Evolutionary conservation across 2,329 filamentous ascomycete genomes (phyloP).

Genomic region (Fusarium stilboides): DNA sequence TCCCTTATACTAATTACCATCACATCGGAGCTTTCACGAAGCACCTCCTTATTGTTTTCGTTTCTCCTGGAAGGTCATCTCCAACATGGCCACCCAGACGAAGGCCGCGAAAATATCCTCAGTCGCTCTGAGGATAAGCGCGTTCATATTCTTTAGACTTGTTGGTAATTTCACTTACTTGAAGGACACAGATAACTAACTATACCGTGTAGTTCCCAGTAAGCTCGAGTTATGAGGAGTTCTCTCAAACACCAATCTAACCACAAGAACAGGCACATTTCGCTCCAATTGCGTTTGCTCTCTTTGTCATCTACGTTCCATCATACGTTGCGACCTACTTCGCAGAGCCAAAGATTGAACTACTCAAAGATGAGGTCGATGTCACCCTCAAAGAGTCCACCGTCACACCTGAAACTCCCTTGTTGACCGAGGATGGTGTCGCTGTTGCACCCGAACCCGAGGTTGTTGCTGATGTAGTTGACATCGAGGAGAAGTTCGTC

Average conservation of each 20-base stretch:
- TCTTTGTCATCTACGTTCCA: conserved; percentile 77
- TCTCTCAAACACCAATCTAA: conserved; percentile 35
- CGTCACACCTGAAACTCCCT: conserved; percentile 46
- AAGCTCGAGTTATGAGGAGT: conserved; percentile 33
- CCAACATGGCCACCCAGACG: conserved; percentile 53
- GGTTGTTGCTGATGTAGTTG: conserved; percentile 66
- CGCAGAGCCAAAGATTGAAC: conserved; percentile 69
- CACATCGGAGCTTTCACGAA: conserved; percentile 18
- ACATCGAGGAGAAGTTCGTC: conserved; percentile 74
- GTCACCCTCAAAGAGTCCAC: conserved; percentile 66
- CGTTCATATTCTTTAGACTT: conserved; percentile 57
- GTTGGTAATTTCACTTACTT: conserved; percentile 46
- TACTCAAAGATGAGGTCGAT: conserved; percentile 74
- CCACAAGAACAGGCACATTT: conserved; percentile 54
- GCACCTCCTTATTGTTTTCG: conserved; percentile 22
- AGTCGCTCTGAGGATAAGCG: conserved; percentile 55
- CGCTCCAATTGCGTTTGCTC: conserved; percentile 70
- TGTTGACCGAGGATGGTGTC: conserved; percentile 53
- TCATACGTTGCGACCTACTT: conserved; percentile 73
- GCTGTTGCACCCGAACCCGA: conserved; percentile 51
- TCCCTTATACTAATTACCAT: conserved; percentile 11
- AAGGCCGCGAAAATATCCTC: conserved; percentile 56
- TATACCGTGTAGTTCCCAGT: conserved; percentile 55
- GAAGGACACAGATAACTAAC: conserved; percentile 27
- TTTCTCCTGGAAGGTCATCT: conserved; percentile 25